A percentile compares a stretch with the other conserved stretches of the same genome.
These are phyloP conservation scores for Erythrobasidium hasegawianum DNA, from an alignment of 1,284 basidiomycete genomes.

Conservation along the genomic window DNA sequence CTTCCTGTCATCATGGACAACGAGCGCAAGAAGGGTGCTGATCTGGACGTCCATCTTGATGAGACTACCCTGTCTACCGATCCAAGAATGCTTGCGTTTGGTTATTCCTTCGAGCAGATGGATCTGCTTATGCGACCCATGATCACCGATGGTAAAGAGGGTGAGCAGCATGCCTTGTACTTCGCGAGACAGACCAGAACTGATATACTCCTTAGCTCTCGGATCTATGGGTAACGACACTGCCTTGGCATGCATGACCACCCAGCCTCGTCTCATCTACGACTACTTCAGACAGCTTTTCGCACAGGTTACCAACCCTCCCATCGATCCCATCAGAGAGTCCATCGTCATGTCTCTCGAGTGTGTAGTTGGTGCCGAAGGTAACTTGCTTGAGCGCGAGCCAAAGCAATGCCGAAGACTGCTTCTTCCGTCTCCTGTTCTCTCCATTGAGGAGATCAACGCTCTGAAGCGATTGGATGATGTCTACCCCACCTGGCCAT, in stretches of 20 bases:
- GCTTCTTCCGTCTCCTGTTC: slow-evolving; percentile 76
- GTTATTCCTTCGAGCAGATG: slow-evolving; percentile 89
- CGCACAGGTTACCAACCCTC: slow-evolving; percentile 94
- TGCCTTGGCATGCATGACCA: slow-evolving; percentile 88
- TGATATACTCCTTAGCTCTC: slow-evolving; percentile 56
- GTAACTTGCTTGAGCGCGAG: slow-evolving; percentile 89
- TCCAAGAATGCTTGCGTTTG: slow-evolving; percentile 85
- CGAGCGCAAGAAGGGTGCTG: slow-evolving; percentile 62
- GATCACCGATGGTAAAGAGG: slow-evolving; percentile 84
- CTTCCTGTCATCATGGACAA: slow-evolving; percentile 74
- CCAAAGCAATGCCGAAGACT: slow-evolving; percentile 87
- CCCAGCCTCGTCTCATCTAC: slow-evolving; percentile 79
- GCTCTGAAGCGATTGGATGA: slow-evolving; percentile 82
- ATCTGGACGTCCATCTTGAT: slow-evolving; percentile 61
- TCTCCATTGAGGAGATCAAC: slow-evolving; percentile 89
- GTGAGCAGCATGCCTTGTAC: background rate
- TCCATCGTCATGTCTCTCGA: slow-evolving; percentile 94
- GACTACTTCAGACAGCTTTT: slow-evolving; percentile 97
- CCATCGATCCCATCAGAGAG: slow-evolving; percentile 92
- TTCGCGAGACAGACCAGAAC: too few species aligned
- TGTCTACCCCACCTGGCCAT: slow-evolving; percentile 81
- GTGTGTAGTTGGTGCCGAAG: slow-evolving; percentile 79
- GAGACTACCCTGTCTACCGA: slow-evolving; percentile 72
- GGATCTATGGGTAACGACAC: slow-evolving; percentile 98
- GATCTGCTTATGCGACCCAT: slow-evolving; percentile 89